Conservation (phyloP, 176 grass and related monocot species). For the Raddia guianensis region DNA sequence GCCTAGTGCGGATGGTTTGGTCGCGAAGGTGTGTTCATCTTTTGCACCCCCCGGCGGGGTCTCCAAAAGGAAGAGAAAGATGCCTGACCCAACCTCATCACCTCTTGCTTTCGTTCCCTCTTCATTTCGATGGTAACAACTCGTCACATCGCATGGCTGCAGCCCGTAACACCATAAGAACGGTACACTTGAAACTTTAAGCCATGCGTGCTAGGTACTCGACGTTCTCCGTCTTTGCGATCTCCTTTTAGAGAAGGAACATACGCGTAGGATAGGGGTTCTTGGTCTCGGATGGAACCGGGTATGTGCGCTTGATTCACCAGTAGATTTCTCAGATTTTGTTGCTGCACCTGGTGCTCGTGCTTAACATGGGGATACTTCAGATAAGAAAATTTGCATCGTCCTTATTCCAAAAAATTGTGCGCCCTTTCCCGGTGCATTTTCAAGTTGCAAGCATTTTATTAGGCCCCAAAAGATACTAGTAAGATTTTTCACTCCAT, state of each 20-base stretch:
- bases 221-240: not conserved
- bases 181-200: constrained; percentile 2
- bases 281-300: not conserved
- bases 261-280: not conserved
- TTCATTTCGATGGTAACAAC: constrained; percentile 4
- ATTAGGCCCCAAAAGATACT: not conserved
- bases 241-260: not conserved
- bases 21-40: constrained; percentile 30
- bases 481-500: not conserved
- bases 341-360: not conserved
- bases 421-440: not conserved
- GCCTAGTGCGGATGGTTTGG: constrained; percentile 36
- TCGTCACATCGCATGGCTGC: not conserved
- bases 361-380: not conserved
- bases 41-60: not conserved
- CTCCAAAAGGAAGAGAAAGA: constrained; percentile 67
- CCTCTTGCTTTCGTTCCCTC: constrained; percentile 35
- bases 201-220: not conserved
- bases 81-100: constrained; percentile 57
- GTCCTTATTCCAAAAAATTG: not conserved
- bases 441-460: no score
- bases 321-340: not conserved
- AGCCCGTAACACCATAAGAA: not conserved
- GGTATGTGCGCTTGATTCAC: not conserved
- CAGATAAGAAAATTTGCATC: not conserved